Evolutionary conservation across 2,329 filamentous ascomycete genomes (phyloP), one percentile per base, ranked within the genome.

Genomic region (Samsoniella hepiali): DNA sequence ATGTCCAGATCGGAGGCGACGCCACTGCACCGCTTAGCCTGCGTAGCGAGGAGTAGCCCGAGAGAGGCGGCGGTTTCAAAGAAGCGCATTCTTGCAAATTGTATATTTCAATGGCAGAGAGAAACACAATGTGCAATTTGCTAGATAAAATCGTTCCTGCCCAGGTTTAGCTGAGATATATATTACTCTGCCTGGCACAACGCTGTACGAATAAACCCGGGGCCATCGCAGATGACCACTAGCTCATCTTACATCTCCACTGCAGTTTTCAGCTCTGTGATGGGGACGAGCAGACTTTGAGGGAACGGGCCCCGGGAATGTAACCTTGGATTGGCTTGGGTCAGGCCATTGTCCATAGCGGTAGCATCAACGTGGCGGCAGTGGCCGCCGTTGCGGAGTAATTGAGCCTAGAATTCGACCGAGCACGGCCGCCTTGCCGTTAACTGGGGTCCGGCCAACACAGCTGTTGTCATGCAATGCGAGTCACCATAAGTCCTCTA

Each of bases 1-100:
- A 67, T 66, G 57, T 64, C 63, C 11, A 64, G 57, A 29, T 64
- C 63, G 27, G 56, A 47, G 42, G 59, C 44, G 45, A 49, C 40
- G 32, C 11, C 31, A 7, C 5, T 17, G 47, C 59, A 47, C 10
- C 44, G 42, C 42, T 42, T 29, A 15, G 22, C 44, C 3, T 57
- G 53, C 7, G 32, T 42, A 6, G 54, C 45, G 5, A 63, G 32
- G 17, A 58, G 44, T 1, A 63, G 51, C 22, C 42, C 44, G 22
- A 63, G 42, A 13, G 44, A 34, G n/a, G 34, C 13, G 22, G 44
- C 34, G 4, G 31, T 17, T 44, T 49, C 47, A n/a, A 63, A 1
- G 31, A 51, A 9, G 17, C 44, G 59, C 60, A 63, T 63, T 32
- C 42, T 62, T 40, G 1, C 7, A 27, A 6, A 5, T 22, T 34